A percentile compares a stretch with the other conserved stretches of the same genome.
Conservation (phyloP, 257 asterid genomes). For the Rehmannia glutinosa region DNA sequence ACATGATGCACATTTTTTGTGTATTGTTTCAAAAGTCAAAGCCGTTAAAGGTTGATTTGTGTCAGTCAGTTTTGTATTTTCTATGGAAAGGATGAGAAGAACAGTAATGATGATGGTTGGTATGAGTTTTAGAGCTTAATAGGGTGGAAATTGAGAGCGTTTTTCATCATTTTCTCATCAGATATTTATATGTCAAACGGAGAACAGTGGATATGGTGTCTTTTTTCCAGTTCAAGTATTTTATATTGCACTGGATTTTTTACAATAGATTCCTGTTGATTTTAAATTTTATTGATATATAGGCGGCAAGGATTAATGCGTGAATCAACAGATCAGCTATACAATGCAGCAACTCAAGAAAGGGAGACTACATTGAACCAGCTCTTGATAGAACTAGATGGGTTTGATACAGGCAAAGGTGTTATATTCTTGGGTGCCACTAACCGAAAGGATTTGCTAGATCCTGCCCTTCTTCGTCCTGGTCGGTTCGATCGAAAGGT, state of each 20-base stretch:
- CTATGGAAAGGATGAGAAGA: too few relatives aligned
- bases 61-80: too few relatives aligned
- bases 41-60: too few relatives aligned
- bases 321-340: constrained; percentile 44
- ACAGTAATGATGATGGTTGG: too few relatives aligned
- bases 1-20: too few relatives aligned
- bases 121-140: too few relatives aligned
- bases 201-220: background rate
- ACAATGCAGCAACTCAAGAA: constrained; percentile 93
- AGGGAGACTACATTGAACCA: constrained; percentile 97
- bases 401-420: constrained; percentile 99
- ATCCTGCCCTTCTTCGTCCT: constrained; percentile 99
- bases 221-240: constrained; percentile 4
- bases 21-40: too few relatives aligned
- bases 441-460: constrained; percentile 90
- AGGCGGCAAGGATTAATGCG: constrained; percentile 87
- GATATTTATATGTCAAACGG: background rate
- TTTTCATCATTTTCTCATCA: too few relatives aligned
- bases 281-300: constrained; percentile 22
- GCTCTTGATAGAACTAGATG: constrained; percentile 93
- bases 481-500: constrained; percentile 99
- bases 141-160: too few relatives aligned
- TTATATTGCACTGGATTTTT: background rate
- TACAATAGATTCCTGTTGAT: background rate
- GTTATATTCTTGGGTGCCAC: constrained; percentile 98